A percentile compares a stretch with the other conserved stretches of the same genome.
phyloP scores from a whole-genome alignment of 2,329 filamentous ascomycete species.

The Cylindrodendrum hubeiense region DNA sequence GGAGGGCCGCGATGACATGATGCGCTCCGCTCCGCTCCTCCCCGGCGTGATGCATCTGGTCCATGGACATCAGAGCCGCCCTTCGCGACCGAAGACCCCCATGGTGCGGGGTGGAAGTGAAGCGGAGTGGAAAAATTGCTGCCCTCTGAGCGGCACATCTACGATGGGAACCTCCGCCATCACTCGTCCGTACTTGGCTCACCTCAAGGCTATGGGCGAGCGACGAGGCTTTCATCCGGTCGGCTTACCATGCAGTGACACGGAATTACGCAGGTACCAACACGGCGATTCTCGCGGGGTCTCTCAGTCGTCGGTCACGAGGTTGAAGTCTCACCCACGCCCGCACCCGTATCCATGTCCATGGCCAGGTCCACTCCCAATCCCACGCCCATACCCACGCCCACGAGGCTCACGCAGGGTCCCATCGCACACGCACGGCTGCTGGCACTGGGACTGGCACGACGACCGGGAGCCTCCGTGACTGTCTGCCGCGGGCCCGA shows the following conservation, averaged over 20 bases:
- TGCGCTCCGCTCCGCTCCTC: slow-evolving; percentile 25
- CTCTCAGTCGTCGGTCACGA: slow-evolving; percentile 13
- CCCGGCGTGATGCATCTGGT: slow-evolving; percentile 13
- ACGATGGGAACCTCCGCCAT: slow-evolving; percentile 9
- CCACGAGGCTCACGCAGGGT: slow-evolving; percentile 44
- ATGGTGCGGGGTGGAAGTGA: slow-evolving; percentile 16
- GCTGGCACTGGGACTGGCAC: slow-evolving; percentile 34
- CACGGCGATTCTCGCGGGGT: slow-evolving; percentile 23
- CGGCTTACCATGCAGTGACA: slow-evolving; percentile 34
- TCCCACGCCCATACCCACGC: slow-evolving; percentile 18
- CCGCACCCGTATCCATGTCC: slow-evolving; percentile 9
- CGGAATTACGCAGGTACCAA: slow-evolving; percentile 45
- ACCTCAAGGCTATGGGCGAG: slow-evolving; percentile 4
- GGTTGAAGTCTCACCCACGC: slow-evolving; percentile 23
- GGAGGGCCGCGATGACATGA: slow-evolving; percentile 15
- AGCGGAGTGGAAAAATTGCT: slow-evolving; percentile 6
- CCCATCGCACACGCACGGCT: slow-evolving; percentile 32
- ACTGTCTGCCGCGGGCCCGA: slow-evolving; percentile 32
- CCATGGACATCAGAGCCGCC: slow-evolving; percentile 36
- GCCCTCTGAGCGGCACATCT: slow-evolving; percentile 1
- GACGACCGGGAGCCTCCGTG: slow-evolving; percentile 34
- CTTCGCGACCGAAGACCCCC: slow-evolving; percentile 34
- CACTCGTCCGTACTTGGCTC: slow-evolving; percentile 1
- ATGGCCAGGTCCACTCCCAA: slow-evolving; percentile 20
- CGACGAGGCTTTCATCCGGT: slow-evolving; percentile 8